Evolutionary conservation across 345 rosid species (phyloP).

Genomic region (Eutrema heterophyllum): DNA sequence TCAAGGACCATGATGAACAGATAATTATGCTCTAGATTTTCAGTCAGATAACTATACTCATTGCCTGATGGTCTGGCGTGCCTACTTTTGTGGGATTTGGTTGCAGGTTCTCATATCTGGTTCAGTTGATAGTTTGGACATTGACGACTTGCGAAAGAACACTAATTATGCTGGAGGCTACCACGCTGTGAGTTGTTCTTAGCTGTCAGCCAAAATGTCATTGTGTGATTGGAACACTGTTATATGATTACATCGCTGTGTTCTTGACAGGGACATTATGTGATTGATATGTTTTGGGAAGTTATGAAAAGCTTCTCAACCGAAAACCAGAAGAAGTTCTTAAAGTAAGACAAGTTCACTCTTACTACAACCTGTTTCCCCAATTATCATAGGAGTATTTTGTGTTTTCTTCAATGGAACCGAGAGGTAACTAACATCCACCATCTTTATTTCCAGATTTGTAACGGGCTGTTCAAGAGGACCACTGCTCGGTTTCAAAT

Average conservation of each 20-base stretch:
- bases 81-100: constrained; percentile 19
- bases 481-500: constrained; percentile 86
- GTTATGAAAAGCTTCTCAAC: constrained; percentile 81
- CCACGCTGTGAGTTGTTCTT: constrained; percentile 50
- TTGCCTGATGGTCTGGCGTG: no score
- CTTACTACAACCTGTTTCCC: neutral
- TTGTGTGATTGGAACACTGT: constrained; percentile 5
- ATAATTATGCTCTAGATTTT: no score
- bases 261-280: constrained; percentile 82
- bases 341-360: constrained; percentile 56
- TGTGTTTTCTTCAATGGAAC: constrained; percentile 2
- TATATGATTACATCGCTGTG: constrained; percentile 4
- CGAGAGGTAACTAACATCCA: constrained; percentile 2
- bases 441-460: constrained; percentile 49
- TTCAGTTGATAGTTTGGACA: constrained; percentile 93
- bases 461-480: constrained; percentile 99
- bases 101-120: constrained; percentile 91
- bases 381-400: neutral
- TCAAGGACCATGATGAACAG: no score
- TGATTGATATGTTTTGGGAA: constrained; percentile 97
- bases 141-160: constrained; percentile 76
- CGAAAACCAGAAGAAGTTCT: constrained; percentile 81
- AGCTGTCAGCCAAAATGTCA: constrained; percentile 7
- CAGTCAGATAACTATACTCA: no score
- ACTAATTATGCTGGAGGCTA: constrained; percentile 94